Conservation (phyloP, 345 rosid species). For the Reutealis trisperma region DNA sequence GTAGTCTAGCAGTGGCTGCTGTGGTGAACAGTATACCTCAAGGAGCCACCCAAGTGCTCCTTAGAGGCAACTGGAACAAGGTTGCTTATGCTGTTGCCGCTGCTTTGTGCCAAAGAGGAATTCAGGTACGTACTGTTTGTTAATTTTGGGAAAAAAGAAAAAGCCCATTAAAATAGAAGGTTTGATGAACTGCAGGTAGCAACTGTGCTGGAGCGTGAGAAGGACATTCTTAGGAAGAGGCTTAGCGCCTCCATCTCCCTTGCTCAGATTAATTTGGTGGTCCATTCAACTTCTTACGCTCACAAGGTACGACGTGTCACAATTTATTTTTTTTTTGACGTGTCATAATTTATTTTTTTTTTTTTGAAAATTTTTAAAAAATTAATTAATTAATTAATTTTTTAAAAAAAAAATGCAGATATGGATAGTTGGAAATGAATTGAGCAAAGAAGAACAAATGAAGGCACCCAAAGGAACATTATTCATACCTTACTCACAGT, state of each 20-base stretch:
- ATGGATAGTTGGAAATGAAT: conserved; percentile 69
- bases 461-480: conserved; percentile 55
- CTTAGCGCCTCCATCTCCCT: background rate
- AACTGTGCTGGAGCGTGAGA: conserved; percentile 35
- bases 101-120: conserved; percentile 45
- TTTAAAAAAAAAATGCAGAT: conserved; percentile 33
- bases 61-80: conserved; percentile 50
- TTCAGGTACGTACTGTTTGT: conserved; percentile 53
- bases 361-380: no score
- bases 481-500: conserved; percentile 66
- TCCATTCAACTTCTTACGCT: conserved; percentile 9
- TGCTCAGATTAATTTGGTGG: conserved; percentile 27
- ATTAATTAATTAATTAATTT: no score
- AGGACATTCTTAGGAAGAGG: conserved; percentile 34
- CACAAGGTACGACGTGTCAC: conserved; percentile 18
- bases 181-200: conserved; percentile 36
- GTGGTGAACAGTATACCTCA: conserved; percentile 54
- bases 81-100: conserved; percentile 53
- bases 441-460: conserved; percentile 49
- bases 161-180: no score
- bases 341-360: conserved; percentile 16
- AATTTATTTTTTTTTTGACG: no score
- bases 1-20: conserved; percentile 54
- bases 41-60: conserved; percentile 50
- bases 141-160: no score